Evolutionary conservation across 2,329 filamentous ascomycete genomes (phyloP).

Genomic region (Paradendryphiella salina): DNA sequence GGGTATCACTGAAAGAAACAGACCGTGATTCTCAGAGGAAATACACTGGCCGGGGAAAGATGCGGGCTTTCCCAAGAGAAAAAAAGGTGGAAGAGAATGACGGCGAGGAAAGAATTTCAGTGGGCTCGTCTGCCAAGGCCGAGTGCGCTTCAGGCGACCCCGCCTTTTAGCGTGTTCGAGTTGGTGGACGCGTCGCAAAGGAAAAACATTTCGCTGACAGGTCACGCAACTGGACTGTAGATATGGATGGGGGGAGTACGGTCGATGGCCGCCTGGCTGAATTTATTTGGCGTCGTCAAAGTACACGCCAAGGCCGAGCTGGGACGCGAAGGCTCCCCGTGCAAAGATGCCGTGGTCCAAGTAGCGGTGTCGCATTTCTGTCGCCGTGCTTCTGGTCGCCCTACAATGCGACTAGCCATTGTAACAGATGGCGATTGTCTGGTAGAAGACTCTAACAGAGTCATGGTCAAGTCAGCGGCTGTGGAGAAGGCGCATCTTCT

Average conservation of each 20-base stretch:
- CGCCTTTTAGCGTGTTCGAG: constrained; percentile 20
- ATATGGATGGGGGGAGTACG: neutral
- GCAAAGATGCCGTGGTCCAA: constrained; percentile 6
- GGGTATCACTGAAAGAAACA: constrained; percentile 33
- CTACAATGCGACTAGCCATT: neutral
- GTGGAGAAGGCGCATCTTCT: neutral
- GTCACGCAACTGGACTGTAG: neutral
- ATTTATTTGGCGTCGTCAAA: neutral
- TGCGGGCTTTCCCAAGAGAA: constrained; percentile 53
- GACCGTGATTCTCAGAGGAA: constrained; percentile 37
- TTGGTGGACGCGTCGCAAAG: constrained; percentile 7
- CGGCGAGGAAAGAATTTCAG: constrained; percentile 31
- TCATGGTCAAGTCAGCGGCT: too few species aligned
- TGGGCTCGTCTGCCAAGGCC: constrained; percentile 18
- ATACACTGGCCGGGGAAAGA: constrained; percentile 62
- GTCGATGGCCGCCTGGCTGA: neutral
- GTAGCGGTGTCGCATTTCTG: constrained; percentile 3
- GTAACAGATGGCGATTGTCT: neutral
- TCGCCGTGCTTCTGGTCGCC: constrained; percentile 4
- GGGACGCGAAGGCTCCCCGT: constrained; percentile 5
- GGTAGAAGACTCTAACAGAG: too few species aligned
- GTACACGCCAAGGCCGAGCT: constrained; percentile 5
- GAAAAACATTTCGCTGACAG: neutral
- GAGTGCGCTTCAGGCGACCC: constrained; percentile 17
- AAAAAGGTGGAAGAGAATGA: constrained; percentile 29